Conservation (phyloP, 257 asterid species). For the Solanum tarapatanum region DNA sequence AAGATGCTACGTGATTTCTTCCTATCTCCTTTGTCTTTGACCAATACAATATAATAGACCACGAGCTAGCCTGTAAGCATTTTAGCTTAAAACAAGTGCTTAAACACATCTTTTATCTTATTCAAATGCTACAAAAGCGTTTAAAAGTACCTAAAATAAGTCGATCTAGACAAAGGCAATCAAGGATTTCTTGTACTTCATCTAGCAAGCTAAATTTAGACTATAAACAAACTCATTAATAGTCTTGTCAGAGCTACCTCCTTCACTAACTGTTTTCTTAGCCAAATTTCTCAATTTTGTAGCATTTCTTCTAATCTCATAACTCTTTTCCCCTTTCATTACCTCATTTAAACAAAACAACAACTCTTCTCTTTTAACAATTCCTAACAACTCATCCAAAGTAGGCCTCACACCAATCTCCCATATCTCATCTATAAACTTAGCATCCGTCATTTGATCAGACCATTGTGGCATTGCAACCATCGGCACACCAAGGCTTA, state of each 20-base stretch:
- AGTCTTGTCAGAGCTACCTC: constrained; percentile 46
- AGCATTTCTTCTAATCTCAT: constrained; percentile 33
- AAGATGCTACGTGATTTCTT: background rate
- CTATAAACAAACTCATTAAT: constrained; percentile 35
- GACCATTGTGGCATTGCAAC: constrained; percentile 55
- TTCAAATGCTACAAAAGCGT: fast-evolving
- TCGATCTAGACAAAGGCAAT: background rate
- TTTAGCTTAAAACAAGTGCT: background rate
- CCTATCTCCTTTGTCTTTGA: background rate
- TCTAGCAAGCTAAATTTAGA: background rate
- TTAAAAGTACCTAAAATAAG: background rate
- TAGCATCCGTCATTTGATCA: constrained; percentile 55
- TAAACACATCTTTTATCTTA: too few relatives aligned
- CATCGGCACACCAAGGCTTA: constrained; percentile 52
- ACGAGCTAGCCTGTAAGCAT: background rate
- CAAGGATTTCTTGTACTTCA: background rate
- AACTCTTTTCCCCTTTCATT: constrained; percentile 35
- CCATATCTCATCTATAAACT: constrained; percentile 50
- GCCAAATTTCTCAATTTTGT: constrained; percentile 39
- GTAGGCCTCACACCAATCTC: constrained; percentile 38
- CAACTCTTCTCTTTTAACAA: constrained; percentile 39
- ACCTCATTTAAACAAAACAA: constrained; percentile 30
- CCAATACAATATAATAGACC: background rate
- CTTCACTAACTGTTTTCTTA: constrained; percentile 30
- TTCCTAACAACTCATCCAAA: constrained; percentile 38